Conservation (phyloP, 352 stramenopile genomes). For the Phytophthora cajani region DNA sequence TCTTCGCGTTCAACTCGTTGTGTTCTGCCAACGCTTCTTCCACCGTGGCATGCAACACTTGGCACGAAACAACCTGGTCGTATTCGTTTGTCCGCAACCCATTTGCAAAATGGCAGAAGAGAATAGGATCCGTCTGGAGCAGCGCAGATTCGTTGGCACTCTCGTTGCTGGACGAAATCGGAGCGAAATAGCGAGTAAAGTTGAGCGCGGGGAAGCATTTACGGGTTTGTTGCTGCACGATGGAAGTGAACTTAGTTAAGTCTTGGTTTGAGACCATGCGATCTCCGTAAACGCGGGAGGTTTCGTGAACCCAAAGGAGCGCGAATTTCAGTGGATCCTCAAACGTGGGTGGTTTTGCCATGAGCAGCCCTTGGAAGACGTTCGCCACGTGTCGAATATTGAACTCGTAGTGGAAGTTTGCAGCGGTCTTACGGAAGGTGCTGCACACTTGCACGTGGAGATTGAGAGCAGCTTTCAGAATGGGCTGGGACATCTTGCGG, state of each 20-base stretch:
- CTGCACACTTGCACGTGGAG: slow-evolving; percentile 85
- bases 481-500: slow-evolving; percentile 81
- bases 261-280: slow-evolving; percentile 89
- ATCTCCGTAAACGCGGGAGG: slow-evolving; percentile 94
- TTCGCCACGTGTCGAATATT: slow-evolving; percentile 96
- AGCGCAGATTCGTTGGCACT: slow-evolving; percentile 30
- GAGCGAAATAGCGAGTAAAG: slow-evolving; percentile 90
- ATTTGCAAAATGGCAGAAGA: slow-evolving; percentile 95
- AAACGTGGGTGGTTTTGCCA: slow-evolving; percentile 85
- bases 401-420: slow-evolving; percentile 98
- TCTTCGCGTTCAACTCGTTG: slow-evolving; percentile 93
- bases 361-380: slow-evolving; percentile 95
- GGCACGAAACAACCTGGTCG: slow-evolving; percentile 87
- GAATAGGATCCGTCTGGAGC: slow-evolving; percentile 79
- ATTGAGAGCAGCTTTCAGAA: slow-evolving; percentile 89
- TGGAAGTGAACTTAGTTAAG: slow-evolving; percentile 85
- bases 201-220: slow-evolving; percentile 94
- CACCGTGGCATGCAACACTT: slow-evolving; percentile 70
- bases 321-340: slow-evolving; percentile 92
- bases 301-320: slow-evolving; percentile 97
- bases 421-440: slow-evolving; percentile 93
- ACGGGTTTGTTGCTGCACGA: slow-evolving; percentile 91
- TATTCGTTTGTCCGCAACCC: slow-evolving; percentile 90
- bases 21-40: slow-evolving; percentile 93
- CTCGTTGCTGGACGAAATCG: slow-evolving; percentile 26